phyloP scores from a whole-genome alignment of 306 rosid genomes.

The Astragalus glycyphyllos region DNA sequence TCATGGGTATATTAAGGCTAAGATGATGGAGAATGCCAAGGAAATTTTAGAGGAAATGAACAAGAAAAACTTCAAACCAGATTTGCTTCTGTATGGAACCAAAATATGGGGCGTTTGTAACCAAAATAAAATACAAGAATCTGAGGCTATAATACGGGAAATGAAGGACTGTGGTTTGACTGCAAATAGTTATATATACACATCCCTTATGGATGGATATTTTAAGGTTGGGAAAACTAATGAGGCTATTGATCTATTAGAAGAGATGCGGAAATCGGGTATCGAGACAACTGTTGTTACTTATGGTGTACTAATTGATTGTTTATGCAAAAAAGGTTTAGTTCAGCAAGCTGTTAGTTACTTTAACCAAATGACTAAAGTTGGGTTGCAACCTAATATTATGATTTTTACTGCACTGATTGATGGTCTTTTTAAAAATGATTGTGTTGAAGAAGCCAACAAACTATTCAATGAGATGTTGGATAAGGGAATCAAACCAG shows the following conservation, averaged over 20 bases:
- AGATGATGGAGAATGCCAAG: conserved; percentile 64
- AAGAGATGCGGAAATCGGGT: conserved; percentile 72
- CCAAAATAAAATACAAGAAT: conserved; percentile 70
- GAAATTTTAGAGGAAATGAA: conserved; percentile 69
- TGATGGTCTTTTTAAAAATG: conserved; percentile 81
- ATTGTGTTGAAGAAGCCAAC: conserved; percentile 65
- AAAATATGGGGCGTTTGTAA: conserved; percentile 77
- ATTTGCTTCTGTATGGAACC: conserved; percentile 73
- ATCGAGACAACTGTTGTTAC: conserved; percentile 73
- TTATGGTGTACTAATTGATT: conserved; percentile 82
- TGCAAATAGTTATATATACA: conserved; percentile 70
- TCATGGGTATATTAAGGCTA: conserved; percentile 83
- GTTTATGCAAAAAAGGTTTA: conserved; percentile 85
- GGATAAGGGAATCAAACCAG: conserved; percentile 80
- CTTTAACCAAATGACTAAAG: conserved; percentile 60
- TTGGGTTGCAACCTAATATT: conserved; percentile 80
- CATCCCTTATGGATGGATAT: conserved; percentile 84
- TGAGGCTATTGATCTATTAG: conserved; percentile 67
- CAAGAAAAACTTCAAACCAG: conserved; percentile 67
- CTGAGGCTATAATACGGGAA: conserved; percentile 60
- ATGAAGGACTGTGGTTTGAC: conserved; percentile 64
- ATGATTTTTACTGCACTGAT: conserved; percentile 80
- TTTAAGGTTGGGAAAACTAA: conserved; percentile 72
- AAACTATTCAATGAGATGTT: conserved; percentile 81
- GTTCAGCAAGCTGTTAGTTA: conserved; percentile 68